Evolutionary conservation across 495 filamentous ascomycete species (phyloP).

Genomic region (Aspergillus campestris): DNA sequence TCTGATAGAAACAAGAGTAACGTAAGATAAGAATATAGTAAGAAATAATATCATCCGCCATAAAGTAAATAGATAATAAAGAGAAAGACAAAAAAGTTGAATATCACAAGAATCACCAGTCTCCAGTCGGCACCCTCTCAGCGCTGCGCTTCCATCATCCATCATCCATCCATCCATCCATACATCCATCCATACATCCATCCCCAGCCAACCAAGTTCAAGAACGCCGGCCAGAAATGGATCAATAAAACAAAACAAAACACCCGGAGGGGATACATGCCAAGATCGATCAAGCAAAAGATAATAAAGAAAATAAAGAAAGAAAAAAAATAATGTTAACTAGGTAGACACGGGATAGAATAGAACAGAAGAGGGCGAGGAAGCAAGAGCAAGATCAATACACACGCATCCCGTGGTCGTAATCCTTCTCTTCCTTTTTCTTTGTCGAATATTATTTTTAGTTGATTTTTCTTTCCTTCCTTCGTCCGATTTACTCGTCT

Average conservation of each 20-base stretch:
- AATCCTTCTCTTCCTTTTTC: no score
- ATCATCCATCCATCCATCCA: background rate
- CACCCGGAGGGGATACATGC: slow-evolving; percentile 10
- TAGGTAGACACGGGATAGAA: slow-evolving; percentile 6
- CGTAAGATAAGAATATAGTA: background rate
- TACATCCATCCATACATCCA: slow-evolving; percentile 1
- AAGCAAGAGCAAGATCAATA: background rate
- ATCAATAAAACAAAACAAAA: slow-evolving; percentile 7
- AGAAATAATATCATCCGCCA: background rate
- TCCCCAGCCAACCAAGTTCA: slow-evolving; percentile 13
- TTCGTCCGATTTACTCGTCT: slow-evolving; percentile 20
- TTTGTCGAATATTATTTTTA: background rate
- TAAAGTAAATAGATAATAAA: background rate
- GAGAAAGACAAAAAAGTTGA: slow-evolving; percentile 6
- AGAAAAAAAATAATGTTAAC: slow-evolving; percentile 10
- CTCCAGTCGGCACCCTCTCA: slow-evolving; percentile 10
- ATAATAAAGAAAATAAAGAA: slow-evolving; percentile 7
- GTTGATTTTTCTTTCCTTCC: no score
- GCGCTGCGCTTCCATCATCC: slow-evolving; percentile 14
- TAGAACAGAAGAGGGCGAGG: slow-evolving; percentile 1
- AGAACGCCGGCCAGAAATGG: slow-evolving; percentile 13
- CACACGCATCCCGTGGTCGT: no score
- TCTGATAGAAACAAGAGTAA: background rate
- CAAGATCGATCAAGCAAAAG: slow-evolving; percentile 6
- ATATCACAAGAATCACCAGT: slow-evolving; percentile 3